These are phyloP conservation scores for Venustampulla echinocandica DNA, from an alignment of 495 filamentous ascomycete species.

Conservation along the genomic window DNA sequence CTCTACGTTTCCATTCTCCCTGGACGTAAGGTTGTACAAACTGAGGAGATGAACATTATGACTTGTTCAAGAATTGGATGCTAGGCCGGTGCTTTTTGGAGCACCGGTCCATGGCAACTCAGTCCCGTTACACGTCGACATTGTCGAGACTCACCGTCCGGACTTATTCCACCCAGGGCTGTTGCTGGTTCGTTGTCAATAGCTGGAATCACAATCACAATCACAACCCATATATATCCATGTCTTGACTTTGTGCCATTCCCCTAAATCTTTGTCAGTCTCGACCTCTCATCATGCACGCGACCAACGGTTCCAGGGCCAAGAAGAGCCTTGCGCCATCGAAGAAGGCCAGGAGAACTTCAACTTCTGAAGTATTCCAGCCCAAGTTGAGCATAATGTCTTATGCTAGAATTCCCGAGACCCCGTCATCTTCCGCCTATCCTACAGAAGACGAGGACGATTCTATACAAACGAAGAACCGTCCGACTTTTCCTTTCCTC, in stretches of 20 bases:
- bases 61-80: slow-evolving; percentile 47
- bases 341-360: too few relatives aligned
- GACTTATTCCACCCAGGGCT: not conserved
- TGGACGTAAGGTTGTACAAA: slow-evolving; percentile 56
- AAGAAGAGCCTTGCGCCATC: too few relatives aligned
- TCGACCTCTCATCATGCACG: not conserved
- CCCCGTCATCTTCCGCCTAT: slow-evolving; percentile 30
- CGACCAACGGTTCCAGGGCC: too few relatives aligned
- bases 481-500: slow-evolving; percentile 60
- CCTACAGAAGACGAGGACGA: slow-evolving; percentile 38
- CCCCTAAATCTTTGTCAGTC: not conserved
- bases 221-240: slow-evolving; percentile 1
- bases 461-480: not conserved
- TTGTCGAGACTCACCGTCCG: not conserved
- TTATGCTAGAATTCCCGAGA: too few relatives aligned
- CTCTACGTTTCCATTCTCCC: slow-evolving; percentile 37
- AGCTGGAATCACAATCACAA: slow-evolving; percentile 10
- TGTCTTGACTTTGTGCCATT: not conserved
- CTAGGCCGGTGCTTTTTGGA: slow-evolving; percentile 16
- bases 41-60: slow-evolving; percentile 25
- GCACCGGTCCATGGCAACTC: slow-evolving; percentile 19
- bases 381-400: not conserved
- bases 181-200: slow-evolving; percentile 6
- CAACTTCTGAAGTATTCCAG: not conserved
- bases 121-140: slow-evolving; percentile 36